Conservation (phyloP, 352 stramenopile species). For the Phytophthora quininea region DNA sequence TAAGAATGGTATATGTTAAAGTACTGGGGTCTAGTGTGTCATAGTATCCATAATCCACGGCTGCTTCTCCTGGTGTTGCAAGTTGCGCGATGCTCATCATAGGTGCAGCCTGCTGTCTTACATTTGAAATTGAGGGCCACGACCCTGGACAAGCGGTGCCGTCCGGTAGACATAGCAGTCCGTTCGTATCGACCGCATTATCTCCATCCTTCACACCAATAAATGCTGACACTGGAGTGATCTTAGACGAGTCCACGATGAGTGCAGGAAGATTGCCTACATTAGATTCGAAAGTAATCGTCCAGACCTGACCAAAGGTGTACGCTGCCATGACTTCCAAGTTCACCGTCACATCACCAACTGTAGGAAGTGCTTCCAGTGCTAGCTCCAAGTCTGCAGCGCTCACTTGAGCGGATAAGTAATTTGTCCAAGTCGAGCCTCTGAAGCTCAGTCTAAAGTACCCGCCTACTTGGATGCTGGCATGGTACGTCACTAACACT, state of each 20-base stretch:
- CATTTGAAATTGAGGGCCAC: conserved; percentile 35
- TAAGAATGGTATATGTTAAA: conserved; percentile 74
- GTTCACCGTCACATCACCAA: conserved; percentile 65
- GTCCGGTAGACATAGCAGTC: conserved; percentile 50
- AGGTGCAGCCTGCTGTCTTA: conserved; percentile 17
- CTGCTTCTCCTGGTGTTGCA: conserved; percentile 51
- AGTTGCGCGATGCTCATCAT: conserved; percentile 21
- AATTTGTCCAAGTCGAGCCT: conserved; percentile 77
- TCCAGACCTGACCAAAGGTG: conserved; percentile 60
- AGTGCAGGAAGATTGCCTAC: conserved; percentile 63
- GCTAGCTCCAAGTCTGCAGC: conserved; percentile 58
- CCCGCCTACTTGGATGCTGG: conserved; percentile 41
- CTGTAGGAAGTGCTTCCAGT: conserved; percentile 64
- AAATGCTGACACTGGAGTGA: conserved; percentile 53
- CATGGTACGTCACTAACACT: conserved; percentile 66
- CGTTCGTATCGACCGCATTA: conserved; percentile 61
- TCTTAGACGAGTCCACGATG: conserved; percentile 66
- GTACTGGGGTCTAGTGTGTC: conserved; percentile 65
- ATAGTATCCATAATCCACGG: conserved; percentile 71
- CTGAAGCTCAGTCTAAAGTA: conserved; percentile 82
- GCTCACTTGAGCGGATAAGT: conserved; percentile 46
- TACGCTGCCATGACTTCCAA: conserved; percentile 23
- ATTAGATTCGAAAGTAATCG: conserved; percentile 79
- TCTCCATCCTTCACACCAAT: conserved; percentile 76
- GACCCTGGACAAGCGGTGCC: conserved; percentile 50